Evolutionary conservation across 768 basidiomycete genomes (phyloP).

Genomic region (Galerina marginata): DNA sequence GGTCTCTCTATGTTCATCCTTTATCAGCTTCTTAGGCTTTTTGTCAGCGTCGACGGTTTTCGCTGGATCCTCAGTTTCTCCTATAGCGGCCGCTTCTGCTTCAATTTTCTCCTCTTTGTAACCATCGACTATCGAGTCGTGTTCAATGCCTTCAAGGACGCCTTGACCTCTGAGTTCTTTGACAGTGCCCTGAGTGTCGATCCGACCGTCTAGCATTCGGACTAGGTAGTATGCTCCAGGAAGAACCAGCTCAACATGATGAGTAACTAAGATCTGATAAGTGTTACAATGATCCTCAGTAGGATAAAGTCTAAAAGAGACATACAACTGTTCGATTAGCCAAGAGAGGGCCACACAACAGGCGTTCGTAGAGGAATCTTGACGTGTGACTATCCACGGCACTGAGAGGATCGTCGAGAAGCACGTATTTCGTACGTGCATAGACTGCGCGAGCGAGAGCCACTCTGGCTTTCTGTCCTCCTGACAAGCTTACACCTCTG

Average conservation of each 20-base stretch:
- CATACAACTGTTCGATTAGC: slow-evolving; percentile 38
- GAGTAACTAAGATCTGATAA: slow-evolving; percentile 71
- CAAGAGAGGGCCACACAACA: slow-evolving; percentile 36
- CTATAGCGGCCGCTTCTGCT: slow-evolving; percentile 32
- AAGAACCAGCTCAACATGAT: slow-evolving; percentile 86
- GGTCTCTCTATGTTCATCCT: slow-evolving; percentile 81
- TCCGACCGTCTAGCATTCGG: slow-evolving; percentile 81
- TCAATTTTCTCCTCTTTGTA: slow-evolving; percentile 49
- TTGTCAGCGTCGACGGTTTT: slow-evolving; percentile 45
- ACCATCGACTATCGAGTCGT: slow-evolving; percentile 49
- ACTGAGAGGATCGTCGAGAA: slow-evolving; percentile 84
- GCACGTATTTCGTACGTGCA: slow-evolving; percentile 66
- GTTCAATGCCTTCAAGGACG: slow-evolving; percentile 29
- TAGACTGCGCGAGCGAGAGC: slow-evolving; percentile 86
- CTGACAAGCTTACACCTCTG: slow-evolving; percentile 77
- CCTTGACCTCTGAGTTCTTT: slow-evolving; percentile 67
- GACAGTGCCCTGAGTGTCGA: slow-evolving; percentile 75
- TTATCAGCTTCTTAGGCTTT: slow-evolving; percentile 74
- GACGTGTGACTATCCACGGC: slow-evolving; percentile 63
- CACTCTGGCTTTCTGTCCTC: slow-evolving; percentile 86
- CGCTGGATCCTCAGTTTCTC: slow-evolving; percentile 28
- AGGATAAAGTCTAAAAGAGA: neutral
- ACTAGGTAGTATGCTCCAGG: slow-evolving; percentile 76
- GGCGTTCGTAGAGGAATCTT: slow-evolving; percentile 35
- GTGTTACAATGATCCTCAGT: neutral